Conservation (phyloP, 257 asterid genomes). For the Nicotiana tabacum region DNA sequence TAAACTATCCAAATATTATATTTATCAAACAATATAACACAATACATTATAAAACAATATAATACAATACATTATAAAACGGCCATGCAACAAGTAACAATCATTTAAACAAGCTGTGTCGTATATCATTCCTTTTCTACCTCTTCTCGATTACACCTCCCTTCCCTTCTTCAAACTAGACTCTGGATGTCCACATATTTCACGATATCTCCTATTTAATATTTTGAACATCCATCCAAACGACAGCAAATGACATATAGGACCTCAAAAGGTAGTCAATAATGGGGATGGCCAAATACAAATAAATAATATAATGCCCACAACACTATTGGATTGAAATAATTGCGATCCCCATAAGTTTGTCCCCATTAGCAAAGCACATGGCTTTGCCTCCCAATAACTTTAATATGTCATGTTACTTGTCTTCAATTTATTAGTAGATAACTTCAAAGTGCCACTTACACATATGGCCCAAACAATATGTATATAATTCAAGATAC, state of each 20-base stretch:
- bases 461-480: not conserved
- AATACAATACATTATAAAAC: too few species aligned
- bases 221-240: not conserved
- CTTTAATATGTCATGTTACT: constrained; percentile 15
- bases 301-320: not conserved
- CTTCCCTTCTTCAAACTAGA: too few species aligned
- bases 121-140: too few species aligned
- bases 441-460: not conserved
- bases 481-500: not conserved
- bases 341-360: not conserved
- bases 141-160: too few species aligned
- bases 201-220: too few species aligned
- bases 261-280: not conserved
- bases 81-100: too few species aligned
- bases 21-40: too few species aligned
- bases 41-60: too few species aligned
- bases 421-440: constrained; percentile 8
- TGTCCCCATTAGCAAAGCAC: constrained; percentile 10
- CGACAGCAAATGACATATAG: not conserved
- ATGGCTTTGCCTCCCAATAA: constrained; percentile 12
- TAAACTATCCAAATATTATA: too few species aligned
- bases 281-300: not conserved
- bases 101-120: too few species aligned
- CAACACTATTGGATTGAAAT: constrained; percentile 3
- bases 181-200: too few species aligned